phyloP scores from a whole-genome alignment of 352 stramenopile genomes.

The Pythium diclinum region DNA sequence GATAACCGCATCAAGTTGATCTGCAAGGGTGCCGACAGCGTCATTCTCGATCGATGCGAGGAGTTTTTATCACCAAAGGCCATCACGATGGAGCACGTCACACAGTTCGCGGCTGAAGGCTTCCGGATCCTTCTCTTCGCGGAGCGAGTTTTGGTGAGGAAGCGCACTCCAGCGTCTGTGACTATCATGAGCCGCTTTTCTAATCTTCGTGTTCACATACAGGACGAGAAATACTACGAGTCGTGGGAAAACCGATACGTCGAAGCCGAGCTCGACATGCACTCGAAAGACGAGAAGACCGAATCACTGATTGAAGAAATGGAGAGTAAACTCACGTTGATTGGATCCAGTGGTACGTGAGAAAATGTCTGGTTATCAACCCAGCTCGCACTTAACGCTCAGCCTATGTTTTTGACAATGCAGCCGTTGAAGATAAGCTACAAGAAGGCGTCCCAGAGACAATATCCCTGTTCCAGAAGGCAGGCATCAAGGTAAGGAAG shows the following conservation, averaged over 20 bases:
- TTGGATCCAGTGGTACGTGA: conserved; percentile 78
- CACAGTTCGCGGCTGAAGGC: conserved; percentile 79
- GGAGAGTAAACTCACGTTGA: conserved; percentile 77
- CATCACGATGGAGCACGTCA: conserved; percentile 71
- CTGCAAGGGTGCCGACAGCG: conserved; percentile 81
- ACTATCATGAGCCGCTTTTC: background rate
- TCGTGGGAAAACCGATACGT: conserved; percentile 62
- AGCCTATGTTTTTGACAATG: background rate
- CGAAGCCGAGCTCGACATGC: conserved; percentile 70
- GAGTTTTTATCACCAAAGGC: conserved; percentile 50
- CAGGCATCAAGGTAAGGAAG: conserved; percentile 92
- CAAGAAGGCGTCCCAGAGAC: conserved; percentile 95
- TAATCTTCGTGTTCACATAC: background rate
- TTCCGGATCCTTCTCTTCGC: conserved; percentile 86
- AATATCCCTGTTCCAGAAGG: conserved; percentile 88
- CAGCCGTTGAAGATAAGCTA: conserved; percentile 97
- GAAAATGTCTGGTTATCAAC: no score
- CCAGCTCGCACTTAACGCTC: background rate
- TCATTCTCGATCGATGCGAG: conserved; percentile 70
- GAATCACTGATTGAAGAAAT: conserved; percentile 68
- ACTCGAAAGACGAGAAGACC: conserved; percentile 56
- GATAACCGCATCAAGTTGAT: conserved; percentile 55
- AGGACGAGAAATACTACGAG: conserved; percentile 72
- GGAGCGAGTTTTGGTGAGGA: conserved; percentile 57
- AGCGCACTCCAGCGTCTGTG: background rate